A percentile compares a stretch with the other conserved stretches of the same genome.
Evolutionary conservation across 257 asterid species (phyloP).

Genomic region (Solanum rostratum): DNA sequence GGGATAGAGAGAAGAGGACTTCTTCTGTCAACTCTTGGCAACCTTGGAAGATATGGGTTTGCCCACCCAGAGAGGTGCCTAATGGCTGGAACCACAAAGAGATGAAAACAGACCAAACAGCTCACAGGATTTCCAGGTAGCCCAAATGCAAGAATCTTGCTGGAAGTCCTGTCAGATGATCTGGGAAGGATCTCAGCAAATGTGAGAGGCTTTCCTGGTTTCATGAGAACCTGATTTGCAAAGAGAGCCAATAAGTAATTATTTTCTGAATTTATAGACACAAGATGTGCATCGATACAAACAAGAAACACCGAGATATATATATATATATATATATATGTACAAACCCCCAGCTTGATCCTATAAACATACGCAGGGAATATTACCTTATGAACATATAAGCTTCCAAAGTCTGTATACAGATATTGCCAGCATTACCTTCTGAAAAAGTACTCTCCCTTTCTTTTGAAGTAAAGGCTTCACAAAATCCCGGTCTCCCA

Average conservation of each 20-base stretch:
- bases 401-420: background rate
- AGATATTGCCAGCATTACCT: slow-evolving; percentile 40
- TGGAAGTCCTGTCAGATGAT: slow-evolving; percentile 21
- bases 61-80: slow-evolving; percentile 86
- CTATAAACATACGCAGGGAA: background rate
- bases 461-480: slow-evolving; percentile 79
- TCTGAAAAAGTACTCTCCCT: slow-evolving; percentile 63
- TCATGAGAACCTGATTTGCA: slow-evolving; percentile 63
- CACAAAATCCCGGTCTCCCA: slow-evolving; percentile 97
- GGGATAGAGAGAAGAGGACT: background rate
- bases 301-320: background rate
- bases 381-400: background rate
- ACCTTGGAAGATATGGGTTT: slow-evolving; percentile 84
- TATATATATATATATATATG: background rate
- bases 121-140: slow-evolving; percentile 98
- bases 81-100: slow-evolving; percentile 85
- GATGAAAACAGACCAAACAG: slow-evolving; percentile 88
- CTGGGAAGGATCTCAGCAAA: slow-evolving; percentile 65
- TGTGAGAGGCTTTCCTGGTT: slow-evolving; percentile 93
- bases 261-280: background rate
- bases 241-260: background rate
- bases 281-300: background rate
- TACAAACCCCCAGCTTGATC: background rate
- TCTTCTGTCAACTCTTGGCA: slow-evolving; percentile 11
- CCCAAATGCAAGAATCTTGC: slow-evolving; percentile 85